Evolutionary conservation across 2,329 filamentous ascomycete genomes (phyloP), one percentile per base, ranked within the genome.

Genomic region (Penicillium sp.): DNA sequence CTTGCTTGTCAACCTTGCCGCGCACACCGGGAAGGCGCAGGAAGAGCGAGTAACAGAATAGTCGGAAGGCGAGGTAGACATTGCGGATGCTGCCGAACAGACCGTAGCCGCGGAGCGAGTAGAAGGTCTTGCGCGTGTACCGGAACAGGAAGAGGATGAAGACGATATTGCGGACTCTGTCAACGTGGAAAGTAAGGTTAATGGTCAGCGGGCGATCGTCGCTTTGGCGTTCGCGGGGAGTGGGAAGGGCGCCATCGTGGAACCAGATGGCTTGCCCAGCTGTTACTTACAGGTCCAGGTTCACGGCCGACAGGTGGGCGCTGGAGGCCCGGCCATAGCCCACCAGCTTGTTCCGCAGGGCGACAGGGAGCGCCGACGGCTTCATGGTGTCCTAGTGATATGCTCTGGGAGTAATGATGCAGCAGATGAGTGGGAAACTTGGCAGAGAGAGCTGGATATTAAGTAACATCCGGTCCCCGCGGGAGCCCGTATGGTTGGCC

Each of bases 111-210:
- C 90, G 91, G 66, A 98, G 83, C 72, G 95, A 91, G 79, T 92
- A 89, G 74, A 91, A 89, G 31, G 86, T 84, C 70, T 89, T 90
- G 65, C 92, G 90, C 35, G 89, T 85, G 82, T 92, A 90, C 73
- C 93, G 89, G 50, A 96, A 81, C 60, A 97, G 75, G 79, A 98
- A 97, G 68, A 96, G 85, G 72, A 93, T 83, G 76, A 98, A 96
- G 69, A 98, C 81, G 60, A 97, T 81, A 74, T 97, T 96, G 55
- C 91, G 90, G 61, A 96, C 72, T 60, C 91, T 94, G 65, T 41
- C 9, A 35, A 11, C 49, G 16, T 22, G 6, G 43, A 51, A 9
- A 40, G 11, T n/a, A 43, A 19, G 27, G n/a, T 14, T 18, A 49
- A 36, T 40, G 19, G 56, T 58, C 49, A 55, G 55, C 40, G 41